A percentile compares a stretch with the other conserved stretches of the same genome.
phyloP scores from a whole-genome alignment of 805 yeast genomes.

The Schwanniomyces yamadae region DNA sequence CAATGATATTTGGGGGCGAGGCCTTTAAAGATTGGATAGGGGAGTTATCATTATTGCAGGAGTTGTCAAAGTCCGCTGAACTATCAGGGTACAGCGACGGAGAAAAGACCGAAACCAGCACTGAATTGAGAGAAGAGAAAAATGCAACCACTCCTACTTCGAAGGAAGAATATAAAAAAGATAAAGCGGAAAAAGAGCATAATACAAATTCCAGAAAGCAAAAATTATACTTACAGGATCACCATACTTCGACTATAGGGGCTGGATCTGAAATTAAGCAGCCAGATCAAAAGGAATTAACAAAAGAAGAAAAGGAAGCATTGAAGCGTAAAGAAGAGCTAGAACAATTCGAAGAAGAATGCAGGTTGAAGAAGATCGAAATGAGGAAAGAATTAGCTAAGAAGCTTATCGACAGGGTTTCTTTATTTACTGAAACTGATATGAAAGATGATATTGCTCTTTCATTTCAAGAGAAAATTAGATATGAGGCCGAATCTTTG shows the following conservation, averaged over 20 bases:
- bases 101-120: slow-evolving; percentile 13
- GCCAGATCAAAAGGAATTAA: slow-evolving; percentile 26
- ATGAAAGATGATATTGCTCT: slow-evolving; percentile 43
- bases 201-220: slow-evolving; percentile 4
- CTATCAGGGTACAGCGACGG: slow-evolving; percentile 37
- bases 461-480: slow-evolving; percentile 60
- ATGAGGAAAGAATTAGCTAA: slow-evolving; percentile 60
- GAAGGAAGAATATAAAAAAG: neutral
- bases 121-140: slow-evolving; percentile 23
- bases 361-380: slow-evolving; percentile 62
- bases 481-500: slow-evolving; percentile 78
- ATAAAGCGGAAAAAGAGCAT: slow-evolving; percentile 2
- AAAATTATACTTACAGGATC: slow-evolving; percentile 14
- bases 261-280: slow-evolving; percentile 7
- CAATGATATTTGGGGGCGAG: slow-evolving; percentile 82
- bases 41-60: slow-evolving; percentile 56
- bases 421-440: slow-evolving; percentile 45
- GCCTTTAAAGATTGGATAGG: slow-evolving; percentile 83
- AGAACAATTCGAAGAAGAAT: slow-evolving; percentile 75
- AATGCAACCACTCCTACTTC: neutral
- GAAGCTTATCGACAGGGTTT: slow-evolving; percentile 49
- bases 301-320: slow-evolving; percentile 42
- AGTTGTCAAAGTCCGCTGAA: slow-evolving; percentile 42
- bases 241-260: slow-evolving; percentile 3
- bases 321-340: slow-evolving; percentile 48